Conservation (phyloP, 768 basidiomycete species). For the Sporobolomyces phaffii region DNA sequence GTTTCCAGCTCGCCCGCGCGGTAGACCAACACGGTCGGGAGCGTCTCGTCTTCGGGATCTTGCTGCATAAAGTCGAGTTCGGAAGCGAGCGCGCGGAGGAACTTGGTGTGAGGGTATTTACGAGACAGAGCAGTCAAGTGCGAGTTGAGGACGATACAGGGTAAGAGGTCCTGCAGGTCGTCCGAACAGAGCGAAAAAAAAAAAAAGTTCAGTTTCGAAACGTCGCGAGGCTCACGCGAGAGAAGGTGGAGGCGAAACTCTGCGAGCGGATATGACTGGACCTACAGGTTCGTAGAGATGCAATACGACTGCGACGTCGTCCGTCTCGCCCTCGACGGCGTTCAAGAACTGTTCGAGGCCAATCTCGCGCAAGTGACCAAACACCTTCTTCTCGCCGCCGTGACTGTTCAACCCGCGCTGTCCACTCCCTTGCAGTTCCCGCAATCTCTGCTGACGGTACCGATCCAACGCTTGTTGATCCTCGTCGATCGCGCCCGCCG, state of each 20-base stretch:
- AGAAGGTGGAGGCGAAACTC: too few relatives aligned
- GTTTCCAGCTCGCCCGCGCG: conserved; percentile 38
- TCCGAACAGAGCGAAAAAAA: not conserved
- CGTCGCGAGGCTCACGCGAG: too few relatives aligned
- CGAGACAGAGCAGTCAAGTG: conserved; percentile 41
- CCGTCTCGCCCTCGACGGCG: conserved; percentile 41
- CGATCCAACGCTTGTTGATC: conserved; percentile 27
- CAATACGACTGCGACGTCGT: conserved; percentile 34
- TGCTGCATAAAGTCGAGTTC: conserved; percentile 41
- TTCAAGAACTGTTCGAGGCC: conserved; percentile 35
- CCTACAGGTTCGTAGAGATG: conserved; percentile 41
- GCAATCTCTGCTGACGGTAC: conserved; percentile 28
- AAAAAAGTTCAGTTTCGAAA: too few relatives aligned
- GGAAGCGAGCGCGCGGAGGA: conserved; percentile 35
- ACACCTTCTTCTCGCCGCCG: conserved; percentile 10
- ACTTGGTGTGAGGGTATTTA: conserved; percentile 40
- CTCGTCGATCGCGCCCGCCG: conserved; percentile 2
- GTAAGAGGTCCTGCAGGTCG: conserved; percentile 25
- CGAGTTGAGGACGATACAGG: conserved; percentile 36
- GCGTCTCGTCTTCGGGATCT: conserved; percentile 36
- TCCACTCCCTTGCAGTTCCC: conserved; percentile 33
- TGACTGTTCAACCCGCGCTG: not conserved
- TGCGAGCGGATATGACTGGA: not conserved
- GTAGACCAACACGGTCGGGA: conserved; percentile 43
- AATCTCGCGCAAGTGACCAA: conserved; percentile 42